Evolutionary conservation across 2,329 filamentous ascomycete genomes (phyloP), one percentile per base, ranked within the genome.

Genomic region (Trichophyton schoenleinii): DNA sequence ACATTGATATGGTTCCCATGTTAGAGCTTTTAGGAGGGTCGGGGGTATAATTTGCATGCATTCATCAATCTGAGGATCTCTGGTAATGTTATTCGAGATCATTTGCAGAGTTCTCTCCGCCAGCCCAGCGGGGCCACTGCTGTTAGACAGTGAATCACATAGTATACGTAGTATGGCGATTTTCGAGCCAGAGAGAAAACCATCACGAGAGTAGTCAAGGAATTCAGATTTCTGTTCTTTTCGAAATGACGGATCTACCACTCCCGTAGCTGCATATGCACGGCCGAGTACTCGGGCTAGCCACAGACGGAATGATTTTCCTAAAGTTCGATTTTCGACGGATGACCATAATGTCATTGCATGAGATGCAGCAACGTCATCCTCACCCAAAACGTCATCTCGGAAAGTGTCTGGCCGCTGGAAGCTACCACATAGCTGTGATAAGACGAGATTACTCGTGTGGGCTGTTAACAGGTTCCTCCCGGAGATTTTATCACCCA

Each of bases 231-330:
- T 59, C 52, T 76, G 74, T 59, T 78, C 74, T 62, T 79, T 66
- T 70, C 78, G 57, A 74, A 79, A 60, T 75, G 73, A 67, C 73
- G 79, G 64, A 72, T 74, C 67, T 78, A 85, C 66, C 60, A 83
- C 79, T 1, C 91, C 91, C 31, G 85, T 88, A 15, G 88, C 82
- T 44, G 87, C 85, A 73, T 91, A 97, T 0, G 89, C 86, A 70
- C 90, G 83, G 6, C 95, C 94, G 52, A 97, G 79, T 1, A 91
- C 87, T 64, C 87, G 83, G 2, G 89, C 91, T 52, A 89, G 88
- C 95, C 95, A 99, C 0, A 88, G 77, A 0, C 90, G 77, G 70
- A 94, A 96, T 15, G 84, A 81, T 28, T 82, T 76, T 61, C 85
- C 87, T 15, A 87, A 78, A 1, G 81, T 76, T 42, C 81, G 77